A percentile compares a stretch with the other conserved stretches of the same genome.
phyloP scores from a whole-genome alignment of 768 basidiomycete species.

The Leccinum longicurvipes region DNA sequence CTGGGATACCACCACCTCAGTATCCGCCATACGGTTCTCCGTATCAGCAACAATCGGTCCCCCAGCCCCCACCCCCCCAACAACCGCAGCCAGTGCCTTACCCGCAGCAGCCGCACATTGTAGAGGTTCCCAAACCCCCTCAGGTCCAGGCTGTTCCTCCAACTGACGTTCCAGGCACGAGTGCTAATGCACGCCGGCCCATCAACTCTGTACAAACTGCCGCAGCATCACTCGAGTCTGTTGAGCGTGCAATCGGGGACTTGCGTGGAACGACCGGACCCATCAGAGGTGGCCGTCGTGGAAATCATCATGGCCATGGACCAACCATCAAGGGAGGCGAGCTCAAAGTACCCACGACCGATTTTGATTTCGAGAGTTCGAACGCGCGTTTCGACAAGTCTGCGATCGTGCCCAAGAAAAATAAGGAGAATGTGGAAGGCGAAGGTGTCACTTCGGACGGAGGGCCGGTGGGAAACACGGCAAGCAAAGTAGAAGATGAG shows the following conservation, averaged over 20 bases:
- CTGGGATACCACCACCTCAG: slow-evolving; percentile 33
- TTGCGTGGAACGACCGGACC: slow-evolving; percentile 39
- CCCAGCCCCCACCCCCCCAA: slow-evolving; percentile 31
- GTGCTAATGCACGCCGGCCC: slow-evolving; percentile 30
- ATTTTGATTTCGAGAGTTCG: slow-evolving; percentile 78
- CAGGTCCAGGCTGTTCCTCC: slow-evolving; percentile 18
- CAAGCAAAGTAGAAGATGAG: slow-evolving; percentile 35
- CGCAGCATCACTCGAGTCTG: slow-evolving; percentile 69
- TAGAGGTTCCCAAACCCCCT: slow-evolving; percentile 26
- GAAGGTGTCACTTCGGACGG: slow-evolving; percentile 31
- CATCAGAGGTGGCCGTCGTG: slow-evolving; percentile 39
- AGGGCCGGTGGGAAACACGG: slow-evolving; percentile 20
- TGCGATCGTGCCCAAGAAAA: slow-evolving; percentile 41
- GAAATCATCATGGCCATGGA: slow-evolving; percentile 27
- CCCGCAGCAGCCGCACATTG: slow-evolving; percentile 25
- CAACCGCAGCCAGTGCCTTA: slow-evolving; percentile 28
- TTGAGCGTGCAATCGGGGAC: slow-evolving; percentile 56
- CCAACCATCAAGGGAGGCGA: slow-evolving; percentile 33
- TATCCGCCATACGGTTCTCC: slow-evolving; percentile 29
- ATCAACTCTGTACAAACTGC: slow-evolving; percentile 64
- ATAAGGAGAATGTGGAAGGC: slow-evolving; percentile 28
- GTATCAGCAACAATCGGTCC: slow-evolving; percentile 31
- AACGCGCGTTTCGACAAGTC: slow-evolving; percentile 83
- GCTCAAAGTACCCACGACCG: slow-evolving; percentile 62
- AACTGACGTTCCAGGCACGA: slow-evolving; percentile 24